Percentiles rank a stretch among this genome's conserved stretches.
Evolutionary conservation across 2,329 filamentous ascomycete species (phyloP).

Genomic region (Penicillium sp.): DNA sequence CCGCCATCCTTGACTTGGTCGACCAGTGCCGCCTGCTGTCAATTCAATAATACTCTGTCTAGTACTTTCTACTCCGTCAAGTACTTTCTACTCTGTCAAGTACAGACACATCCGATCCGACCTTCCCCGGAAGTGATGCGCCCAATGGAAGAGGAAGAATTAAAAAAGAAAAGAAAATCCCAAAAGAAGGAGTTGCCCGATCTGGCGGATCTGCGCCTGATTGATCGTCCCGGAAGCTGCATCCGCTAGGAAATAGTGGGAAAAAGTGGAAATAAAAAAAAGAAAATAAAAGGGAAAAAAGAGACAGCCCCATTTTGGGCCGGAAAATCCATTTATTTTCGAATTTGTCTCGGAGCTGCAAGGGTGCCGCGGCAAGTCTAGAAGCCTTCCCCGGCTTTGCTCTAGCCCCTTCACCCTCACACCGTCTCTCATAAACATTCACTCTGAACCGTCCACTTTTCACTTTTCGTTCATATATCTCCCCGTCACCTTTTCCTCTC

Average conservation of each 20-base stretch:
- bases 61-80: no score
- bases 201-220: slow-evolving; percentile 12
- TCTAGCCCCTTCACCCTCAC: slow-evolving; percentile 12
- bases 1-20: no score
- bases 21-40: no score
- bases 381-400: slow-evolving; percentile 33
- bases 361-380: slow-evolving; percentile 31
- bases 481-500: neutral
- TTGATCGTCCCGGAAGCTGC: slow-evolving; percentile 21
- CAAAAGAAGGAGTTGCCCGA: neutral
- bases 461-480: slow-evolving; percentile 7
- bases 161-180: neutral
- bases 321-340: slow-evolving; percentile 5
- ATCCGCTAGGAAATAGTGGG: slow-evolving; percentile 10
- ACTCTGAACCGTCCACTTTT: slow-evolving; percentile 5
- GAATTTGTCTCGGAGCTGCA: slow-evolving; percentile 28
- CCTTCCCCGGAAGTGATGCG: slow-evolving; percentile 8
- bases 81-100: no score
- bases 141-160: neutral
- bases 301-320: slow-evolving; percentile 1
- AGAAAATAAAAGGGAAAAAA: neutral
- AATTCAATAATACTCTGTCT: no score
- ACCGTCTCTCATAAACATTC: slow-evolving; percentile 26
- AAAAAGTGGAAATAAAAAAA: slow-evolving; percentile 1
- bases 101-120: slow-evolving; percentile 6